Evolutionary conservation across 371 early-diverging fungal species (phyloP).

Genomic region (Actinomortierella ambigua): DNA sequence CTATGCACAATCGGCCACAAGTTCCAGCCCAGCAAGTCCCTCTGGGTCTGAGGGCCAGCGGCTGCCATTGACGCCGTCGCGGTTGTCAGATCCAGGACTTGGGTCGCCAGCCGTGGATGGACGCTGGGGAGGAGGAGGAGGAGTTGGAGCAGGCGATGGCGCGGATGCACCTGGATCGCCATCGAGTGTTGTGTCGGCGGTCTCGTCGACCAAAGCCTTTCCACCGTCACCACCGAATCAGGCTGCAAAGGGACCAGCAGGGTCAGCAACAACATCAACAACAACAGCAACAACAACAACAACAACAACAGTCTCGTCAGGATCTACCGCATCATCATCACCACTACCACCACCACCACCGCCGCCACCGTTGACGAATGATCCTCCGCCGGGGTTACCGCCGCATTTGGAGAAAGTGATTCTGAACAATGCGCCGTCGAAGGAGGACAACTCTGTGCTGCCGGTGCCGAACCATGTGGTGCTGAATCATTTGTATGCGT

Average conservation of each 20-base stretch:
- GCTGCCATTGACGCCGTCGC: no score
- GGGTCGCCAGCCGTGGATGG: no score
- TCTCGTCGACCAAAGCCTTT: constrained; percentile 18
- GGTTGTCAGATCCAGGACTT: no score
- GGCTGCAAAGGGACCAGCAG: no score
- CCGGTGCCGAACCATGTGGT: constrained; percentile 94
- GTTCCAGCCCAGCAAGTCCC: constrained; percentile 17
- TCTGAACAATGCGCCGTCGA: constrained; percentile 73
- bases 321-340: no score
- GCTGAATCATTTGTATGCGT: constrained; percentile 95
- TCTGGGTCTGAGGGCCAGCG: constrained; percentile 19
- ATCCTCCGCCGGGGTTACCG: constrained; percentile 87
- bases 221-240: constrained; percentile 32
- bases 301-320: constrained; percentile 15
- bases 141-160: no score
- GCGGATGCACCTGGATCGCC: no score
- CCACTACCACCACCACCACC: constrained; percentile 2
- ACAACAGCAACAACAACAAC: constrained; percentile 3
- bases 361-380: constrained; percentile 25
- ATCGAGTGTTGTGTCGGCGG: no score
- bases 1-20: constrained; percentile 28
- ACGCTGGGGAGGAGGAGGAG: no score
- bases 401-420: constrained; percentile 93
- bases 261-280: constrained; percentile 8
- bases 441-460: constrained; percentile 81